Base-by-base conservation (phyloP, 345 rosid genomes). In the Crucihimalaya himalaica region DNA sequence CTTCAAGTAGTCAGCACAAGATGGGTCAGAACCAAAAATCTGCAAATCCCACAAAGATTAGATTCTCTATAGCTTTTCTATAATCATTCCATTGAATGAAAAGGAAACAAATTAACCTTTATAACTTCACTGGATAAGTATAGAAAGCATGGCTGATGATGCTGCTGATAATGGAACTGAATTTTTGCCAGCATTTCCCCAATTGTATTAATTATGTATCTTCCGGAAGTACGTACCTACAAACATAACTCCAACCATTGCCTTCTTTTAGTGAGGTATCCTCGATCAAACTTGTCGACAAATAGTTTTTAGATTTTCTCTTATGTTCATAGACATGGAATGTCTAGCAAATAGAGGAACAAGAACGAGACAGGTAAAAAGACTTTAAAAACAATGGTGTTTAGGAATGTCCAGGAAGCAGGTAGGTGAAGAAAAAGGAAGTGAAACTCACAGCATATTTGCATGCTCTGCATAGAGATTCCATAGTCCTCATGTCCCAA, bases 401-500 rank as follows among this genome's bases (percentile, higher is more conserved):
- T 39, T 18, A 35, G 65, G 48, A 60, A 60, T 37, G 13, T 21
- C 48, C 35, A 61, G 31, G 14, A 40, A 61, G 35, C 52, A 61
- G 2, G 32, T 42, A 42, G 23, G 23, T 25, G n/a, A 15, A 62
- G 37, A 40, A 62, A 61, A 62, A 62, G 32, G 52, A 62, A 43
- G 18, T 21, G 68, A 74, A 63, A 13, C 99, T 87, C 84, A 96
- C 99, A 78, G 99, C 99, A 74, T 92, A 92, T 88, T 96, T 96
- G 84, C 99, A 96, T 75, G 97, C 98, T 81, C 99, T 92, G 76
- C 98, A 96, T 64, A 96, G 86, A 79, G 99, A 89, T 78, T 96
- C 99, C 99, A 96, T 96, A 14, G 97, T 96, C 79, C 94, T 85
- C 99, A 89, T 87, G 81, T 92, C 99, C 98, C 99, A 96, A 72